A percentile compares a stretch with the other conserved stretches of the same genome.
Evolutionary conservation across 1,284 basidiomycete species (phyloP).

Genomic region (Ceratobasidium theobromae): DNA sequence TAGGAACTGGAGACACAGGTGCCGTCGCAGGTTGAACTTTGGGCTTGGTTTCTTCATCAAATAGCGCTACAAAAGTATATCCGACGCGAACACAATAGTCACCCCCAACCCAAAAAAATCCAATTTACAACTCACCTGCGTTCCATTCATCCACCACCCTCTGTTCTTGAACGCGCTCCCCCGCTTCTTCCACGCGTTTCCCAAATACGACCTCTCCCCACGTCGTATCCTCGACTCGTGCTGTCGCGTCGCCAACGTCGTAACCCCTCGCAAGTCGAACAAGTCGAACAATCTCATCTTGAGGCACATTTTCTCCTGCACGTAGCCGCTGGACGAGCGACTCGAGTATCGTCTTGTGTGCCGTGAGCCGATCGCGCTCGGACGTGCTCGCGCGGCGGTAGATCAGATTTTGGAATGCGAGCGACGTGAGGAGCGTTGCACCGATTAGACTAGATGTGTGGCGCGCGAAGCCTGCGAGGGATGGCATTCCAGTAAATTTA

Average conservation of each 20-base stretch:
- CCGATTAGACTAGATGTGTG: conserved; percentile 46
- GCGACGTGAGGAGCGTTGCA: conserved; percentile 59
- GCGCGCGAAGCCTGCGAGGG: conserved; percentile 20
- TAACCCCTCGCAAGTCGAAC: conserved; percentile 50
- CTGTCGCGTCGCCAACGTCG: background rate
- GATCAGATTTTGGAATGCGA: conserved; percentile 61
- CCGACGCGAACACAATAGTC: too few species aligned
- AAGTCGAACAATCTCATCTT: conserved; percentile 53
- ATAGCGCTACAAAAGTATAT: too few species aligned
- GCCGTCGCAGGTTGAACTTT: too few species aligned
- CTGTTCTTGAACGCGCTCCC: background rate
- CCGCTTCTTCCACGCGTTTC: background rate
- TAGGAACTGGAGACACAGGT: too few species aligned
- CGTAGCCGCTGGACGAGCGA: conserved; percentile 54
- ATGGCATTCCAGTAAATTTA: background rate
- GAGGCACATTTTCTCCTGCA: conserved; percentile 47
- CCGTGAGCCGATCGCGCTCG: conserved; percentile 52
- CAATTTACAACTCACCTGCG: conserved; percentile 1
- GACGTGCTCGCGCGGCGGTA: conserved; percentile 52
- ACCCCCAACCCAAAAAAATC: too few species aligned
- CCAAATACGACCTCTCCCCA: conserved; percentile 33
- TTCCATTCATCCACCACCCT: conserved; percentile 12
- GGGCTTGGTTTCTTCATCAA: too few species aligned
- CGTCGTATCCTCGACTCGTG: background rate
- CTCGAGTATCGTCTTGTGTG: conserved; percentile 61